These are phyloP conservation scores for Myriosclerotinia duriaeana DNA, from an alignment of 2,329 filamentous ascomycete genomes.

Conservation along the genomic window DNA sequence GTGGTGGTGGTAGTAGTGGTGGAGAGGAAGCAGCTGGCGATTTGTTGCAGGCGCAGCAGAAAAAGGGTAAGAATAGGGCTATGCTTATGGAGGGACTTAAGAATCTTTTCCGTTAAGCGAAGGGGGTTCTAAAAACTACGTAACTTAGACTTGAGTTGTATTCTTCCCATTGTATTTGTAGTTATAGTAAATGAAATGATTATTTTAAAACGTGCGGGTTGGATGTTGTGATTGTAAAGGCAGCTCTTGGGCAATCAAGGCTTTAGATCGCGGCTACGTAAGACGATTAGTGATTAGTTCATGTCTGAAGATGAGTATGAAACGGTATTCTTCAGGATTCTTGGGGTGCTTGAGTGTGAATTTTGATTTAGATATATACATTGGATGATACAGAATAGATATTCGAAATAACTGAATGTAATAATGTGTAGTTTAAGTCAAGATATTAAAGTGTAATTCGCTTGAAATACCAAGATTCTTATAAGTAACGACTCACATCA, in stretches of 20 bases:
- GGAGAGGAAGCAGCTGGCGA: constrained; percentile 20
- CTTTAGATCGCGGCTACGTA: neutral
- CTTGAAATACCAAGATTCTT: too few species aligned
- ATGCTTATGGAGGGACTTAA: constrained; percentile 36
- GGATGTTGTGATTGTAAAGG: neutral
- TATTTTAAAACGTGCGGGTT: neutral
- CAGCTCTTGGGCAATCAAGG: too few species aligned
- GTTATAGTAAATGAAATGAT: neutral
- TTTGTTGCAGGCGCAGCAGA: constrained; percentile 23
- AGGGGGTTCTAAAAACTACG: neutral
- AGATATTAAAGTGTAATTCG: too few species aligned
- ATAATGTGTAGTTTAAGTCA: too few species aligned
- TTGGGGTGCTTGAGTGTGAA: neutral
- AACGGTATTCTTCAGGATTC: neutral
- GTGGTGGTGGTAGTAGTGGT: constrained; percentile 24
- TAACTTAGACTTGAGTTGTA: neutral
- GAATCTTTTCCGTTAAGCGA: constrained; percentile 38
- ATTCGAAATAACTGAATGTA: too few species aligned
- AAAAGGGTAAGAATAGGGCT: constrained; percentile 30
- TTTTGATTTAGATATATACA: neutral
- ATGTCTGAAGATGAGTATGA: neutral
- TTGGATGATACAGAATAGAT: neutral
- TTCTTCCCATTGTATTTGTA: neutral
- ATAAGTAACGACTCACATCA: too few species aligned
- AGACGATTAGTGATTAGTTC: neutral